Percentiles rank a stretch among this genome's conserved stretches.
Conservation (phyloP, 106 monocot species). For the Dendrobium huoshanense region DNA sequence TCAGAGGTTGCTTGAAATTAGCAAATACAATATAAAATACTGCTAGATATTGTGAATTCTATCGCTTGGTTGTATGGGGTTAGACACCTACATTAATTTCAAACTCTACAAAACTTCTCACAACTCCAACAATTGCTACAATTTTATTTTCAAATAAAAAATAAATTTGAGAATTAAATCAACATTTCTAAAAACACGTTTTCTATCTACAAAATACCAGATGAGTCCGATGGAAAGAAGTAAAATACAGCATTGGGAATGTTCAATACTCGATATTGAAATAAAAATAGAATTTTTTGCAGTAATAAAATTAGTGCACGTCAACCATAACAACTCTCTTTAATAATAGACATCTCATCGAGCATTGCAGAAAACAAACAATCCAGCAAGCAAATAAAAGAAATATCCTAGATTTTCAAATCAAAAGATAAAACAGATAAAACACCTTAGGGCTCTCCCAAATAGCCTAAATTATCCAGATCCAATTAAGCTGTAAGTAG, state of each 20-base stretch:
- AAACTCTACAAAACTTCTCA: too few relatives aligned
- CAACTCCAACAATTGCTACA: too few relatives aligned
- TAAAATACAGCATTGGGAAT: background rate
- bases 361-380: background rate
- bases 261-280: background rate
- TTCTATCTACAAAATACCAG: too few relatives aligned
- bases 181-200: too few relatives aligned
- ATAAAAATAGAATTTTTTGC: background rate
- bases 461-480: background rate
- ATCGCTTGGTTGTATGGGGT: too few relatives aligned
- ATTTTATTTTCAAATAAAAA: too few relatives aligned
- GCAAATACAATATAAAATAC: too few relatives aligned
- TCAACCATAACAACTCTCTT: background rate
- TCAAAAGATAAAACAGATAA: background rate
- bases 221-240: background rate
- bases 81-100: too few relatives aligned
- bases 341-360: background rate
- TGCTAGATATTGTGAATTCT: too few relatives aligned
- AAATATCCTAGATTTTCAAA: background rate
- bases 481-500: conserved; percentile 46
- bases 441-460: background rate
- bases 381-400: background rate
- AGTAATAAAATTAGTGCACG: background rate
- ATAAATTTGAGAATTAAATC: too few relatives aligned
- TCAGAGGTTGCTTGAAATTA: too few relatives aligned